Evolutionary conservation across 2,329 filamentous ascomycete genomes (phyloP), one percentile per base, ranked within the genome.

Genomic region (Fusarium sp.): DNA sequence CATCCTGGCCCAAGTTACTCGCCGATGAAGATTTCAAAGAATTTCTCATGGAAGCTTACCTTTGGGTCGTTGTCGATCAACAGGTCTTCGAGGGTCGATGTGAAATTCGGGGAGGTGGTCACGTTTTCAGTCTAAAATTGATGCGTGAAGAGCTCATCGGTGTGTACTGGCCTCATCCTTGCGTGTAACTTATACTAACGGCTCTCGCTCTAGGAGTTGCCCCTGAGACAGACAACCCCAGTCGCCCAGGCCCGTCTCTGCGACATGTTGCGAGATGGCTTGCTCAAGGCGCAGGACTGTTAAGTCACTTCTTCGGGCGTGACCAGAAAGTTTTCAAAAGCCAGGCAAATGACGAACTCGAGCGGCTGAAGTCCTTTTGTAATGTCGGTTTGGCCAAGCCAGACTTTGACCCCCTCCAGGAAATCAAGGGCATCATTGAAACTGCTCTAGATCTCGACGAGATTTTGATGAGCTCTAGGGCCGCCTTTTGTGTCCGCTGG

Each of bases 401-500:
- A 17, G 13, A 2, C 14, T 20, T 13, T 3, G 13, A 31, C 17
- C n/a, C 50, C 14, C 18, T 20, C 4, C 39, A 7, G 1, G 36
- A 46, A 3, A 43, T 62, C 24, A 38, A 48, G 5, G 4, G 1
- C 7, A 26, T 62, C 11, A 6, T 62, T 15, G 36, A 36, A 5
- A 15, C 8, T 15, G 60, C 60, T 4, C 5, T 63, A 5, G 36
- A 63, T 1, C 31, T 63, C 0, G 57, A 63, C 4, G 38, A 22
- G 31, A 62, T 63, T 36, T 8, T 63, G 11, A 63, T 63, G 57
- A 6, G 9, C 3, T 62, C 59, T 11, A 57, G 7, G 17, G 57
- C 55, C 5, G 9, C 53, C 5, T 33, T 58, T 14, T 1, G 2
- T 6, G 5, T 20, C 2, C 18, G 18, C 18, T 20, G 18, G 18